Percentiles rank a stretch among this genome's conserved stretches.
Evolutionary conservation across 306 rosid genomes (phyloP).

Genomic region (Malus domestica): DNA sequence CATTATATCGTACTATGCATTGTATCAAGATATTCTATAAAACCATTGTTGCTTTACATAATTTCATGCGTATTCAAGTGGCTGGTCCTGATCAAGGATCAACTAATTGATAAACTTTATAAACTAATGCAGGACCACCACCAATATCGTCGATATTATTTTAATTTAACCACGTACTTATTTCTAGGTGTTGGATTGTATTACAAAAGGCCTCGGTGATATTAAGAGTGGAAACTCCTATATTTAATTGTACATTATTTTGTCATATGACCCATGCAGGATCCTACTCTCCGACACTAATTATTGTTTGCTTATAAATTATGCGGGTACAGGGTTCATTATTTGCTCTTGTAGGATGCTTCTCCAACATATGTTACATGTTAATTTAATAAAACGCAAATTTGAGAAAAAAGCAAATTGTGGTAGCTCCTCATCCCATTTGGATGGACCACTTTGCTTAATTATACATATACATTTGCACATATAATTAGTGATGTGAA

Average conservation of each 20-base stretch:
- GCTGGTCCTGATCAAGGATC: conserved; percentile 4
- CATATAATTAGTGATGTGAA: not conserved
- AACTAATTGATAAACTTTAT: not conserved
- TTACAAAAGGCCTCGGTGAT: not conserved
- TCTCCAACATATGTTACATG: conserved; percentile 37
- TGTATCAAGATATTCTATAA: conserved; percentile 5
- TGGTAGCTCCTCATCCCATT: not conserved
- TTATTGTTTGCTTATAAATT: too few relatives aligned
- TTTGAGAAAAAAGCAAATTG: not conserved
- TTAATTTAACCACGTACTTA: too few relatives aligned
- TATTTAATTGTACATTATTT: too few relatives aligned
- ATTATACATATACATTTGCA: not conserved
- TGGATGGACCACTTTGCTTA: not conserved
- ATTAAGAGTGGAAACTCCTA: too few relatives aligned
- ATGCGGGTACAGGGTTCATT: conserved; percentile 1
- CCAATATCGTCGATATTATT: too few relatives aligned
- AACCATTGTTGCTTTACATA: conserved; percentile 20
- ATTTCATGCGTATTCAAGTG: conserved; percentile 35
- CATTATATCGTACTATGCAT: not conserved
- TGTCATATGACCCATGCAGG: too few relatives aligned
- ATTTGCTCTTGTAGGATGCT: conserved; percentile 52
- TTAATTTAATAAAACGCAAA: not conserved
- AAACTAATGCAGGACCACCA: too few relatives aligned
- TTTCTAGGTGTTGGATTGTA: not conserved
- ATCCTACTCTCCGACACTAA: not conserved